Evolutionary conservation across 257 asterid genomes (phyloP), one percentile per base, ranked within the genome.

Genomic region (Solanum commersonii): DNA sequence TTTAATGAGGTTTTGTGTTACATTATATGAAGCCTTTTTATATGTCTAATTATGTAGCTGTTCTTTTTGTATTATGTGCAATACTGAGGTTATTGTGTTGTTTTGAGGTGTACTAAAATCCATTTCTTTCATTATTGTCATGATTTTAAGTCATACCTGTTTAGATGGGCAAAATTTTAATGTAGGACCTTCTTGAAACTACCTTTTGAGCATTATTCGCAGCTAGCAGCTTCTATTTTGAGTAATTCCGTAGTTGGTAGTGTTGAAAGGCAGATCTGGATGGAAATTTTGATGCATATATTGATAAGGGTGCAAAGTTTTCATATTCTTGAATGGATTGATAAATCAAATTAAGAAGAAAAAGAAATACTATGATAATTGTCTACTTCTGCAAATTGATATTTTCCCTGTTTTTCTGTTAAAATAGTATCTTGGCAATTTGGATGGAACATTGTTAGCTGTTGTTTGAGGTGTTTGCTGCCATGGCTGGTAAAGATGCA

Each of bases 401-500:
- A 8, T 49, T 81, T 81, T 5, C 42, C 6, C 42, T 81, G 68
- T 9, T 81, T 46, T 29, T 42, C 29, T 81, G 70, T 46, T 81
- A 49, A 79, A 31, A 81, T 18, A 81, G 85, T 46, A 29, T 14
- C 42, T 23, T 5, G 31, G 85, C 40, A 46, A 29, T 46, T 46
- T 31, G 85, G 42, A 29, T 42, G 70, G 85, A 81, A 49, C 29
- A 81, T 29, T 29, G 2, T 46, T 81, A 10, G 70, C 85, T 82
- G 27, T 49, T 11, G 70, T 82, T 82, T 49, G 70, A 29, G 85
- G 85, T 82, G 85, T 82, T 49, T 82, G 70, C 85, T 82, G 29
- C 85, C 68, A 82, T 82, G 85, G 85, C 85, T 82, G 70, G 85
- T 49, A 82, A 82, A 82, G 85, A 82, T 46, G 56, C 70, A 82